A percentile compares a stretch with the other conserved stretches of the same genome.
These are phyloP conservation scores for Ailanthus altissimus DNA, from an alignment of 345 rosid genomes.

Conservation along the genomic window DNA sequence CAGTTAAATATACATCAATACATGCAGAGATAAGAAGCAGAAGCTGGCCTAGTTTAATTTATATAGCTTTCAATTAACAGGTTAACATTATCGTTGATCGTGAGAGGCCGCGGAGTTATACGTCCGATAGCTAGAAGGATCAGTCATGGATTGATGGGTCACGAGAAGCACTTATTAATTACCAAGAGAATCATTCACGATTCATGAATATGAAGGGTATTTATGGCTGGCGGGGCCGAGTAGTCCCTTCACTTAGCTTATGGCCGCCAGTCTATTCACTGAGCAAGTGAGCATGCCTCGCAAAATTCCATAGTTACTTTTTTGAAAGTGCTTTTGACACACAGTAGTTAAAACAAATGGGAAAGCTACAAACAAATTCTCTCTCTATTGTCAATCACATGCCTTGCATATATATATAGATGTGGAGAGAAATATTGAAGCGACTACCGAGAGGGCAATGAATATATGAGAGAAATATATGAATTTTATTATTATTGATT, in stretches of 20 bases:
- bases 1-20: not conserved
- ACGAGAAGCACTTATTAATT: constrained; percentile 17
- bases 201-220: constrained; percentile 5
- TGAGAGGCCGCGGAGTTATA: constrained; percentile 13
- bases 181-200: not conserved
- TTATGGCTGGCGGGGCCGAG: constrained; percentile 47
- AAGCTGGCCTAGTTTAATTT: not conserved
- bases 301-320: constrained; percentile 29
- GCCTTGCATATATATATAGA: constrained; percentile 22
- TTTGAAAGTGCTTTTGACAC: constrained; percentile 1
- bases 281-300: constrained; percentile 2
- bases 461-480: not conserved
- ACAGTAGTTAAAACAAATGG: constrained; percentile 38
- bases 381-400: constrained; percentile 45
- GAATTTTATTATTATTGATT: constrained; percentile 24
- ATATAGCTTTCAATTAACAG: not conserved
- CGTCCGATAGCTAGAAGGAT: constrained; percentile 9
- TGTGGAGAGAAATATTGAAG: not conserved
- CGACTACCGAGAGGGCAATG: too few species aligned
- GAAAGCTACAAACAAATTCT: constrained; percentile 68
- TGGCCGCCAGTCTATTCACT: not conserved
- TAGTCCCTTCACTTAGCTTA: constrained; percentile 20
- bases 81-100: not conserved
- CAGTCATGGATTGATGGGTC: constrained; percentile 29
- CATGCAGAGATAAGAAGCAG: not conserved